Conservation (phyloP, 2,329 filamentous ascomycete species). For the Phialophora chinensis region DNA sequence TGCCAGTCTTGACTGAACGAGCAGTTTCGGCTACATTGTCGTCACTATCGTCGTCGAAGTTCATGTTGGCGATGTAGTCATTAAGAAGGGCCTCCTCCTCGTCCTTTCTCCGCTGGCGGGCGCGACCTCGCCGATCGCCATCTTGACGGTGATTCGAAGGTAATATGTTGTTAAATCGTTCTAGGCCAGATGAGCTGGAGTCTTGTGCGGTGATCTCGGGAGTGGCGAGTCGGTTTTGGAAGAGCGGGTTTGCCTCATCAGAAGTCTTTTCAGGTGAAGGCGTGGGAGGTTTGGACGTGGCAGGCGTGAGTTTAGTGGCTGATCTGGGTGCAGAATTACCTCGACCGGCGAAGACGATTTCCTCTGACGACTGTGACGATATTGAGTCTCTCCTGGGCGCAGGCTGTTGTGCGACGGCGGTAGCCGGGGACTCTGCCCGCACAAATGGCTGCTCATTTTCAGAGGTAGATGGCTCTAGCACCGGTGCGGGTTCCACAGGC, state of each 20-base stretch:
- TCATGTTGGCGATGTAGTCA: conserved; percentile 67
- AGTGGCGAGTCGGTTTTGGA: background rate
- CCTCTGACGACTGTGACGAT: conserved; percentile 36
- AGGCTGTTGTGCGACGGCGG: background rate
- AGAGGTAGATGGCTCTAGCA: background rate
- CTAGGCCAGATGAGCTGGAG: conserved; percentile 19
- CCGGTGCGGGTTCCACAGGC: background rate
- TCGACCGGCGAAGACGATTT: conserved; percentile 37
- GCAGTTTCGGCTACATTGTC: conserved; percentile 44
- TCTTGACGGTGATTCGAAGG: conserved; percentile 9
- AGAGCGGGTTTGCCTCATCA: background rate
- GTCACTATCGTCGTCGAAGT: conserved; percentile 39
- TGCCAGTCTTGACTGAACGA: conserved; percentile 41
- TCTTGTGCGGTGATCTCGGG: conserved; percentile 9
- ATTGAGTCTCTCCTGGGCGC: conserved; percentile 24
- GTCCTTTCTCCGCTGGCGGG: conserved; percentile 31
- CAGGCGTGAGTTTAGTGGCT: background rate
- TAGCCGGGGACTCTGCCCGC: background rate
- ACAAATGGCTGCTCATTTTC: background rate
- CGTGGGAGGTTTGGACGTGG: conserved; percentile 2
- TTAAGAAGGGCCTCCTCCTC: conserved; percentile 65
- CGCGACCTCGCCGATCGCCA: conserved; percentile 18
- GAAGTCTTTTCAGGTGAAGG: background rate
- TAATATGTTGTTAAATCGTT: conserved; percentile 17
- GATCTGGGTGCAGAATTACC: conserved; percentile 11